phyloP scores from a whole-genome alignment of 75 land plant genomes.

The Pinus tabuliformis region DNA sequence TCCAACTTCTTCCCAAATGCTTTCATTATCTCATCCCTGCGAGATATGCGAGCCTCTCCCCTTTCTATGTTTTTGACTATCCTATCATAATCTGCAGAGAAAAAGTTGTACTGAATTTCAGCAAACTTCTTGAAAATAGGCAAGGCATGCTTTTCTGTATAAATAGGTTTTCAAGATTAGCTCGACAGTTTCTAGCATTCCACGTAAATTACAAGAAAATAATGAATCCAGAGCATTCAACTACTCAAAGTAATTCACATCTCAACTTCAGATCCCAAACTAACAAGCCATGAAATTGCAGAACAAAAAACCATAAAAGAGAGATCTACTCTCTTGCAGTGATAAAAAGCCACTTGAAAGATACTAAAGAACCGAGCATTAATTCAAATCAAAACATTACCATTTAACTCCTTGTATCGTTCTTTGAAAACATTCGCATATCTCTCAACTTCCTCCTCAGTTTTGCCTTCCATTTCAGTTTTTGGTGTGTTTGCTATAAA shows the following conservation, averaged over 20 bases:
- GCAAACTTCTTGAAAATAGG: neutral
- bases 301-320: neutral
- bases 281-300: neutral
- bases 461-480: conserved; percentile 96
- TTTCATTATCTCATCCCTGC: conserved; percentile 98
- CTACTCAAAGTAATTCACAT: too few species aligned
- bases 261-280: too few species aligned
- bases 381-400: conserved; percentile 25
- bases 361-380: neutral
- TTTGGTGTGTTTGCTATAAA: conserved; percentile 59
- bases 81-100: conserved; percentile 80
- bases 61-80: conserved; percentile 95
- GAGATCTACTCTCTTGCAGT: neutral
- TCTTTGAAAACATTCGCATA: conserved; percentile 92
- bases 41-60: conserved; percentile 93
- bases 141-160: neutral
- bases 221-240: neutral
- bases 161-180: neutral
- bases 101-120: neutral
- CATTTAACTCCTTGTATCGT: conserved; percentile 89
- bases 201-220: neutral
- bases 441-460: conserved; percentile 91
- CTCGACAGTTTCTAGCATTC: neutral
- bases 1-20: conserved; percentile 96
- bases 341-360: neutral